A percentile compares a stretch with the other conserved stretches of the same genome.
These are phyloP conservation scores for Blastocystis sp. DNA, from an alignment of 352 stramenopile genomes.

Conservation along the genomic window DNA sequence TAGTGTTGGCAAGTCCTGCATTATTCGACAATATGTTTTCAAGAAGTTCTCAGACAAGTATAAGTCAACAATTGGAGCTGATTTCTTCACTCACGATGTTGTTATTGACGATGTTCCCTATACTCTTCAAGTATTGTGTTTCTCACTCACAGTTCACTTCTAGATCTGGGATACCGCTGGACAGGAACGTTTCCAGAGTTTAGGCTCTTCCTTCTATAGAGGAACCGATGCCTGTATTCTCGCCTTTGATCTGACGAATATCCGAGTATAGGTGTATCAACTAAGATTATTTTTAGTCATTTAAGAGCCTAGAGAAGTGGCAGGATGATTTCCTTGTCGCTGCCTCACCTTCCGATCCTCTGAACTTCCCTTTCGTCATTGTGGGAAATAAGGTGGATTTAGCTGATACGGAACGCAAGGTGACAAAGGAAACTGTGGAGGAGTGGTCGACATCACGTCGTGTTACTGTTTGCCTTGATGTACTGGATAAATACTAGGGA, in stretches of 20 bases:
- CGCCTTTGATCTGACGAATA: slow-evolving; percentile 97
- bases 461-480: slow-evolving; percentile 61
- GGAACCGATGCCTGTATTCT: slow-evolving; percentile 92
- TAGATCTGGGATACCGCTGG: slow-evolving; percentile 98
- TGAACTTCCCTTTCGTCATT: slow-evolving; percentile 92
- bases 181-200: slow-evolving; percentile 93
- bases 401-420: slow-evolving; percentile 68
- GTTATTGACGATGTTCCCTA: slow-evolving; percentile 79
- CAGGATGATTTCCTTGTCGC: slow-evolving; percentile 85
- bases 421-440: slow-evolving; percentile 79
- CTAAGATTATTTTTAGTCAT: slow-evolving; percentile 71
- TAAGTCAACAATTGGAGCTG: slow-evolving; percentile 95
- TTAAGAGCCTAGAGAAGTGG: slow-evolving; percentile 94
- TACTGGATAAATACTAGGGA: slow-evolving; percentile 69
- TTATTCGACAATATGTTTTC: slow-evolving; percentile 99
- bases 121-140: slow-evolving; percentile 73
- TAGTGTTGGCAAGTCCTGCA: slow-evolving; percentile 93
- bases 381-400: slow-evolving; percentile 97
- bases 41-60: slow-evolving; percentile 96
- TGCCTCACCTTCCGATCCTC: slow-evolving; percentile 72
- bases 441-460: slow-evolving; percentile 84
- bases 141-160: slow-evolving; percentile 14
- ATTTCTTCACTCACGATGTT: slow-evolving; percentile 94
- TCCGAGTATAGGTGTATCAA: slow-evolving; percentile 70
- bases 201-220: slow-evolving; percentile 94